Evolutionary conservation across 2,329 filamentous ascomycete genomes (phyloP).

Genomic region (Venturia pyrina): DNA sequence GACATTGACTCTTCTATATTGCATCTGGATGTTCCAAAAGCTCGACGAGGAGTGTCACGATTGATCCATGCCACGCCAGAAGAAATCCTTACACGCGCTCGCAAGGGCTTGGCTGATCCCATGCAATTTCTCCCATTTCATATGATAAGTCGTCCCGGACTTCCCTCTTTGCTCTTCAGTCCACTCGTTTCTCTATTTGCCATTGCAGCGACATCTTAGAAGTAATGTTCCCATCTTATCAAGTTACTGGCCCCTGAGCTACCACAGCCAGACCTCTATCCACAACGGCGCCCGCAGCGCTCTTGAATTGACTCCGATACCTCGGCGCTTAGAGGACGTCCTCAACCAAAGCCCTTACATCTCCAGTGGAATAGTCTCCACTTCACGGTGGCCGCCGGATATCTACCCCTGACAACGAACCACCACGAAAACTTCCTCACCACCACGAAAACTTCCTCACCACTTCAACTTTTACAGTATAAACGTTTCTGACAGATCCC

Average conservation of each 20-base stretch:
- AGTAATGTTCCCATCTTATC: neutral
- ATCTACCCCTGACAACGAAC: neutral
- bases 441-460: neutral
- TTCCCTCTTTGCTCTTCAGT: neutral
- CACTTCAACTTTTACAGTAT: neutral
- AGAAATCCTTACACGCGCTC: neutral
- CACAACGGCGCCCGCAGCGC: neutral
- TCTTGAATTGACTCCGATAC: neutral
- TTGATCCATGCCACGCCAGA: neutral
- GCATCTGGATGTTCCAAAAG: neutral
- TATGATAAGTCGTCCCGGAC: neutral
- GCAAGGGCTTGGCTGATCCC: neutral
- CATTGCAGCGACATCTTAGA: neutral
- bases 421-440: neutral
- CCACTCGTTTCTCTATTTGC: neutral
- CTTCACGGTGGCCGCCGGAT: neutral
- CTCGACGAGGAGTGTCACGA: neutral
- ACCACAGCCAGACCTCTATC: neutral
- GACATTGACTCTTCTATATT: neutral
- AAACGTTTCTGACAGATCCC: neutral
- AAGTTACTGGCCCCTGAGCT: neutral
- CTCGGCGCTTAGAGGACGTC: neutral
- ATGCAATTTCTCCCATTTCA: neutral
- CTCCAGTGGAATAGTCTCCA: neutral
- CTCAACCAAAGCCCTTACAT: neutral